Evolutionary conservation across 2,329 filamentous ascomycete species (phyloP).

Genomic region (Exophiala oligosperma): DNA sequence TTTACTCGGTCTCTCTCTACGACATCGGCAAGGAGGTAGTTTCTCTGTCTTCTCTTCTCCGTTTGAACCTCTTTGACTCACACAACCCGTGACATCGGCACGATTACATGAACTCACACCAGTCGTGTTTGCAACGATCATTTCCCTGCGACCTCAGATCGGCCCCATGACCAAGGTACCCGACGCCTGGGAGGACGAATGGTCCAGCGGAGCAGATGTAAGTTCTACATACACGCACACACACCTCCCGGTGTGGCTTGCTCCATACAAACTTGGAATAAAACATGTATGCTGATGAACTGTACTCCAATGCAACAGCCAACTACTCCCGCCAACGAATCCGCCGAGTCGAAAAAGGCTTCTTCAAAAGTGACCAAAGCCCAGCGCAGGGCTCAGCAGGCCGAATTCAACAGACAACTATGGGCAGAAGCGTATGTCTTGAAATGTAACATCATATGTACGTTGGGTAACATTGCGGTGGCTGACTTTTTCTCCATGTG

Average conservation of each 20-base stretch:
- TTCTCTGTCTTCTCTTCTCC: too few relatives aligned
- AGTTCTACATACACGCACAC: constrained; percentile 7
- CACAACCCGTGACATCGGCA: too few relatives aligned
- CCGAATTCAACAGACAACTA: constrained; percentile 77
- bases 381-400: constrained; percentile 76
- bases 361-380: constrained; percentile 65
- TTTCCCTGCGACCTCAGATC: not conserved
- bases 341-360: constrained; percentile 45
- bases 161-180: constrained; percentile 42
- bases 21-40: too few relatives aligned
- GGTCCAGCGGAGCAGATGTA: constrained; percentile 78
- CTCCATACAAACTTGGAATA: too few relatives aligned
- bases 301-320: constrained; percentile 30
- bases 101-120: too few relatives aligned
- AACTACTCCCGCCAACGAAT: constrained; percentile 37
- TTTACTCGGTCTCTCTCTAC: too few relatives aligned
- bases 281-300: not conserved
- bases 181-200: constrained; percentile 90
- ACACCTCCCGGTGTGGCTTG: too few relatives aligned
- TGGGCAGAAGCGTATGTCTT: constrained; percentile 82
- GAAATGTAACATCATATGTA: too few relatives aligned
- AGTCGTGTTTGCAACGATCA: too few relatives aligned
- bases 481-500: not conserved
- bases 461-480: not conserved
- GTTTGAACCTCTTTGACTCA: too few relatives aligned